A percentile compares a stretch with the other conserved stretches of the same genome.
phyloP scores from a whole-genome alignment of 2,329 filamentous ascomycete species.

The Talaromyces funiculosus region DNA sequence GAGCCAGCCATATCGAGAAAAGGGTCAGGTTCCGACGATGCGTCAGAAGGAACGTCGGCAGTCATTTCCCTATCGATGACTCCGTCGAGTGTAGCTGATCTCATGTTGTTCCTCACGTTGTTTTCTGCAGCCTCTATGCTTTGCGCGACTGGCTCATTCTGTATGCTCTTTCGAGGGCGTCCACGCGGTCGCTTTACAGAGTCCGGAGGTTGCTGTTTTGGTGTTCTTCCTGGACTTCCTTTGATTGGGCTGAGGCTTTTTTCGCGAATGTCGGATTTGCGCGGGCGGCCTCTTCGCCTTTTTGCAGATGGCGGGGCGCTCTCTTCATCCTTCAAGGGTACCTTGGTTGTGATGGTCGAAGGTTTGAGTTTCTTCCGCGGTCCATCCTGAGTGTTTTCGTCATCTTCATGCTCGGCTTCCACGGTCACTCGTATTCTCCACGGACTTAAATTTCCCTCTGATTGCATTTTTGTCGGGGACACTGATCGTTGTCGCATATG shows the following conservation, averaged over 20 bases:
- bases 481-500: constrained; percentile 25
- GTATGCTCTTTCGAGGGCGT: constrained; percentile 33
- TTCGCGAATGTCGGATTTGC: constrained; percentile 34
- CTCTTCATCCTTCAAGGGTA: constrained; percentile 38
- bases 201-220: constrained; percentile 24
- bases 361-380: constrained; percentile 28
- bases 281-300: constrained; percentile 37
- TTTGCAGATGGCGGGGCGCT: constrained; percentile 34
- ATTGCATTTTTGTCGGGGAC: constrained; percentile 35
- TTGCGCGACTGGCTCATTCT: constrained; percentile 17
- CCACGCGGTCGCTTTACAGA: constrained; percentile 32
- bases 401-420: constrained; percentile 41
- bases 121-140: constrained; percentile 19
- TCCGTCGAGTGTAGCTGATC: constrained; percentile 21
- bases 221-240: constrained; percentile 28
- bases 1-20: constrained; percentile 17
- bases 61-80: constrained; percentile 22
- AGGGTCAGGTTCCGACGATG: constrained; percentile 15
- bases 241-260: constrained; percentile 31
- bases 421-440: constrained; percentile 46
- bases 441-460: constrained; percentile 40
- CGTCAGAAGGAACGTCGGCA: constrained; percentile 15
- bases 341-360: constrained; percentile 34
- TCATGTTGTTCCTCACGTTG: constrained; percentile 10
- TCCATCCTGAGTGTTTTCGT: constrained; percentile 23